phyloP scores from a whole-genome alignment of 2,329 filamentous ascomycete genomes.

The Atkinsonella hypoxylon region DNA sequence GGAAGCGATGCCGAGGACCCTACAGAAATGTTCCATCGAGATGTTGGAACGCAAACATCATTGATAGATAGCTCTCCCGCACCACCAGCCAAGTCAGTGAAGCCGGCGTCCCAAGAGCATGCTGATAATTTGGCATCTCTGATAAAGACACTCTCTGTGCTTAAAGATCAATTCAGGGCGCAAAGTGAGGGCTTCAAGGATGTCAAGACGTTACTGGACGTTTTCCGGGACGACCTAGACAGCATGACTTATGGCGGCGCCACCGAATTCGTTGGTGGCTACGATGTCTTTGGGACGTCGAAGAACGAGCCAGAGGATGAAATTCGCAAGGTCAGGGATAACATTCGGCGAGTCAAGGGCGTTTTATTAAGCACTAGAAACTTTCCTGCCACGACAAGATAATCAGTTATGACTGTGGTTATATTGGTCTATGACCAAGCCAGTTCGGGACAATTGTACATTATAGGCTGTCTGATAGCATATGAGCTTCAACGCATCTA shows the following conservation, averaged over 20 bases:
- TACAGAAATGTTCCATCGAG: constrained; percentile 69
- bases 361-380: constrained; percentile 62
- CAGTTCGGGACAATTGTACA: neutral
- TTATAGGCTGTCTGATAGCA: neutral
- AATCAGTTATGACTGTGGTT: neutral
- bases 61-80: constrained; percentile 11
- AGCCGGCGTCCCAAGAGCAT: constrained; percentile 26
- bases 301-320: constrained; percentile 53
- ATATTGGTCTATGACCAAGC: neutral
- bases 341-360: constrained; percentile 70
- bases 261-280: constrained; percentile 24
- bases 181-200: constrained; percentile 39
- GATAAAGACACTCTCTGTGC: constrained; percentile 26
- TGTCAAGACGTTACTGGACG: constrained; percentile 39
- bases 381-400: constrained; percentile 44
- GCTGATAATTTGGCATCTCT: constrained; percentile 30
- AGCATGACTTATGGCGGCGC: constrained; percentile 36
- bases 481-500: no score
- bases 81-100: constrained; percentile 7
- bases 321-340: constrained; percentile 59
- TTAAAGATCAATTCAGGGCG: constrained; percentile 31
- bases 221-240: constrained; percentile 55
- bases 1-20: constrained; percentile 47
- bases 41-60: constrained; percentile 69
- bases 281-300: constrained; percentile 30